phyloP scores from a whole-genome alignment of 2,329 filamentous ascomycete species.

The Simplicillium aogashimaense region DNA sequence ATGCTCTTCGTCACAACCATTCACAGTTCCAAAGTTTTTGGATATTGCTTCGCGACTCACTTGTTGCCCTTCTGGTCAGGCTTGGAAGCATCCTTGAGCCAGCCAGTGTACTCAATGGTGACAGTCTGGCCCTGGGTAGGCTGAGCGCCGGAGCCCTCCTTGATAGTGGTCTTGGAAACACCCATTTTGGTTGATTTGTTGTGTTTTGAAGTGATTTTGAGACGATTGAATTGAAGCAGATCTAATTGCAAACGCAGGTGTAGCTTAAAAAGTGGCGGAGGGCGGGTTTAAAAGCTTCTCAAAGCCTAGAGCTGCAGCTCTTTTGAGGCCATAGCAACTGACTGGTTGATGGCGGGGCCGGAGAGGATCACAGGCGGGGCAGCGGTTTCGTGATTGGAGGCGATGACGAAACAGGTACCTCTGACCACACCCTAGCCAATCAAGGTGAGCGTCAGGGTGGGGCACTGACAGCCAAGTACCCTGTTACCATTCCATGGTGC shows the following conservation, averaged over 20 bases:
- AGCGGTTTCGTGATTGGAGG: constrained; percentile 5
- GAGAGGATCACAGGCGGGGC: constrained; percentile 3
- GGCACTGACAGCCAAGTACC: neutral
- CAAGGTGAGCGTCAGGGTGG: neutral
- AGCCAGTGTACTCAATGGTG: constrained; percentile 87
- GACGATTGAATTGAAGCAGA: neutral
- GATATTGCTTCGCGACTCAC: constrained; percentile 37
- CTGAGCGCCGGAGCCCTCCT: constrained; percentile 50
- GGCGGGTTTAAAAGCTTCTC: neutral
- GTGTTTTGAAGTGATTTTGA: constrained; percentile 1
- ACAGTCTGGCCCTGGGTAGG: constrained; percentile 63
- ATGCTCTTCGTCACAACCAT: neutral
- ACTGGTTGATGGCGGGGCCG: constrained; percentile 1
- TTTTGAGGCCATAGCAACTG: neutral
- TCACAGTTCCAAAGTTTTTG: too few species aligned
- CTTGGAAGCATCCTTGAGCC: constrained; percentile 57
- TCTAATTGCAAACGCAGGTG: neutral
- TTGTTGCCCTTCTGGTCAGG: constrained; percentile 57
- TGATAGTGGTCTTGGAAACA: constrained; percentile 58
- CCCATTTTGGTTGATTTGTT: constrained; percentile 44
- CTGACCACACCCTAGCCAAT: constrained; percentile 2
- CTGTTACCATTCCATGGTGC: neutral
- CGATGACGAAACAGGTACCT: constrained; percentile 3
- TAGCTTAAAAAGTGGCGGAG: neutral
- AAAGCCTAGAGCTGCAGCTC: neutral